These are phyloP conservation scores for Closterium sp. DNA, from an alignment of 139 green algal species.

Conservation along the genomic window DNA sequence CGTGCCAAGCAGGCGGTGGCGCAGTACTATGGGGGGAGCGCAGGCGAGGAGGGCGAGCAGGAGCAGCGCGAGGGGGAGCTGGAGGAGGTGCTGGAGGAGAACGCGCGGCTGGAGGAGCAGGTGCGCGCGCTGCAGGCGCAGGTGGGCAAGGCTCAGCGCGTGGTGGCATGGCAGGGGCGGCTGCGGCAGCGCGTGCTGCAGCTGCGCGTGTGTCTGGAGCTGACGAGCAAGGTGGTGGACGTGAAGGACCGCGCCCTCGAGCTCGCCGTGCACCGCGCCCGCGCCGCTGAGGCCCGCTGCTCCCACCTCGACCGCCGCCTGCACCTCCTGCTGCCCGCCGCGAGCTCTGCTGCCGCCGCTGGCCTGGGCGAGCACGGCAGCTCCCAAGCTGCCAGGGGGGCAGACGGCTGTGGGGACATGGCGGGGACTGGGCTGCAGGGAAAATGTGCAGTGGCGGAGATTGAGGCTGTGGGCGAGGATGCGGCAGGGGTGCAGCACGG, in stretches of 20 bases:
- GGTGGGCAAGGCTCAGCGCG: background rate
- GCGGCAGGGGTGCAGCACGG: background rate
- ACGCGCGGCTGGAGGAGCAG: background rate
- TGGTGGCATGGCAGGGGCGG: background rate
- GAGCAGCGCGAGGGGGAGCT: background rate
- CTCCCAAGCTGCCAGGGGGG: background rate
- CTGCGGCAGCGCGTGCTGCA: background rate
- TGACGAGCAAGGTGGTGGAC: slow-evolving; percentile 6
- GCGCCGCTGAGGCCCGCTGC: background rate
- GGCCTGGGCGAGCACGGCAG: background rate
- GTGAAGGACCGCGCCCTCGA: slow-evolving; percentile 1
- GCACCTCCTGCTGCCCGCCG: background rate
- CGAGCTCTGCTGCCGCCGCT: background rate
- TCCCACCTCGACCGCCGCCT: background rate
- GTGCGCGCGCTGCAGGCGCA: background rate
- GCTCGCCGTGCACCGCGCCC: background rate
- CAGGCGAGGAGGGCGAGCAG: background rate
- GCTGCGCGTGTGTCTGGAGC: slow-evolving; percentile 10
- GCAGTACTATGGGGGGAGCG: background rate
- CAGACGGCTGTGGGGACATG: background rate
- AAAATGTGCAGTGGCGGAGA: background rate
- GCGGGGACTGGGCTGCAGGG: background rate
- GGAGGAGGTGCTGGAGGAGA: background rate
- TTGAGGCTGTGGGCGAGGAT: background rate
- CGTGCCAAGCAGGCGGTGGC: background rate